These are phyloP conservation scores for Collybia mongolica DNA, from an alignment of 768 basidiomycete genomes.

Conservation along the genomic window DNA sequence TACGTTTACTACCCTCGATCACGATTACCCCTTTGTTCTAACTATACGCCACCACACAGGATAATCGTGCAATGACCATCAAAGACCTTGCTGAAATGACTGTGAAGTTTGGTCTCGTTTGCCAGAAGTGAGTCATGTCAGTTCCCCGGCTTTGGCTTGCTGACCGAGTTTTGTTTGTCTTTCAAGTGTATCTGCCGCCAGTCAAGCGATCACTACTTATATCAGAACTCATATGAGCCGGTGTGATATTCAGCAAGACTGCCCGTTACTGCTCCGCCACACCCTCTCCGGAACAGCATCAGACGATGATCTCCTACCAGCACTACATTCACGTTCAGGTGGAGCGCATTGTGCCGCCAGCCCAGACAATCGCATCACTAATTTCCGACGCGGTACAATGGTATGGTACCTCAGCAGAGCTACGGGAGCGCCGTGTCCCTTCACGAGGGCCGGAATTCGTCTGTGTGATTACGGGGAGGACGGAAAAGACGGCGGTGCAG, in stretches of 20 bases:
- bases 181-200: slow-evolving; percentile 69
- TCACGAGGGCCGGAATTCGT: slow-evolving; percentile 69
- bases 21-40: slow-evolving; percentile 13
- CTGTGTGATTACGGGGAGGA: slow-evolving; percentile 65
- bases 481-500: slow-evolving; percentile 31
- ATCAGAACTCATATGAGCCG: slow-evolving; percentile 72
- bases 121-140: slow-evolving; percentile 62
- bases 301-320: slow-evolving; percentile 75
- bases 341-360: slow-evolving; percentile 52
- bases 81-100: slow-evolving; percentile 80
- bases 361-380: slow-evolving; percentile 52
- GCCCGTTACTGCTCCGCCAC: slow-evolving; percentile 72
- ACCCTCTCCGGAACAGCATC: slow-evolving; percentile 66
- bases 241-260: slow-evolving; percentile 69
- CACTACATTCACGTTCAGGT: slow-evolving; percentile 66
- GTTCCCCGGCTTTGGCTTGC: background rate
- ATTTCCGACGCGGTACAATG: slow-evolving; percentile 75
- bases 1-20: slow-evolving; percentile 34
- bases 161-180: slow-evolving; percentile 7
- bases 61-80: slow-evolving; percentile 84
- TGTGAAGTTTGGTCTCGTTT: slow-evolving; percentile 60
- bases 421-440: slow-evolving; percentile 75
- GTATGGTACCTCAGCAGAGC: slow-evolving; percentile 82
- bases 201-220: slow-evolving; percentile 82
- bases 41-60: slow-evolving; percentile 33